A percentile compares a stretch with the other conserved stretches of the same genome.
These are phyloP conservation scores for Cryptosporidium baileyi DNA, from an alignment of 169 alveolate genomes.

Conservation along the genomic window DNA sequence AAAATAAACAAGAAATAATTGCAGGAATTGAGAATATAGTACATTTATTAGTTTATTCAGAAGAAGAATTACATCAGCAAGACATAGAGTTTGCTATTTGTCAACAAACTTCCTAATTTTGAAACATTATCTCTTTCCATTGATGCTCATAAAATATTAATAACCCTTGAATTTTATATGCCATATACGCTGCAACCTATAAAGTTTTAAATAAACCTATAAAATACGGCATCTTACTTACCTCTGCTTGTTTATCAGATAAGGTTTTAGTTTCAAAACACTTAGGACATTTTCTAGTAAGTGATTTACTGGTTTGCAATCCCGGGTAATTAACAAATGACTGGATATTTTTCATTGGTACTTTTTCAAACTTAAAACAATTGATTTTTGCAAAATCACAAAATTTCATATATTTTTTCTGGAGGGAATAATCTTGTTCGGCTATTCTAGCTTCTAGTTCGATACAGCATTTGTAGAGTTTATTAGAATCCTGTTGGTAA, in stretches of 20 bases:
- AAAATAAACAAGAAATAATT: neutral
- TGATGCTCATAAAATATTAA: slow-evolving; percentile 31
- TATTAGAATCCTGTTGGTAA: slow-evolving; percentile 39
- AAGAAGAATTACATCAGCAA: slow-evolving; percentile 18
- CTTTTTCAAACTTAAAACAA: neutral
- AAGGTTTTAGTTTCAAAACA: slow-evolving; percentile 13
- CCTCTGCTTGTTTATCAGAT: slow-evolving; percentile 24
- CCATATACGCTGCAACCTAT: slow-evolving; percentile 47
- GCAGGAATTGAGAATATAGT: slow-evolving; percentile 26
- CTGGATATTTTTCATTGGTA: neutral
- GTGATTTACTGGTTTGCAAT: neutral
- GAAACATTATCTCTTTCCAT: slow-evolving; percentile 18
- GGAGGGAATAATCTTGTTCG: slow-evolving; percentile 24
- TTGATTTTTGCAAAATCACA: slow-evolving; percentile 28
- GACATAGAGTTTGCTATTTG: neutral
- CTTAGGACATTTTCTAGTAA: slow-evolving; percentile 35
- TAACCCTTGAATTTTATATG: slow-evolving; percentile 23
- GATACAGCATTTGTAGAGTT: slow-evolving; percentile 28
- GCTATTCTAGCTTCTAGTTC: slow-evolving; percentile 65
- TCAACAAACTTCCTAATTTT: neutral
- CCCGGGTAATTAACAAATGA: slow-evolving; percentile 34
- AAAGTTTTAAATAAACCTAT: neutral
- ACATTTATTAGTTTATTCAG: slow-evolving; percentile 38
- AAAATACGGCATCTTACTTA: neutral
- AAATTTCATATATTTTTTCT: slow-evolving; percentile 1